These are phyloP conservation scores for Guyanaporus albipodus DNA, from an alignment of 768 basidiomycete genomes.

Conservation along the genomic window DNA sequence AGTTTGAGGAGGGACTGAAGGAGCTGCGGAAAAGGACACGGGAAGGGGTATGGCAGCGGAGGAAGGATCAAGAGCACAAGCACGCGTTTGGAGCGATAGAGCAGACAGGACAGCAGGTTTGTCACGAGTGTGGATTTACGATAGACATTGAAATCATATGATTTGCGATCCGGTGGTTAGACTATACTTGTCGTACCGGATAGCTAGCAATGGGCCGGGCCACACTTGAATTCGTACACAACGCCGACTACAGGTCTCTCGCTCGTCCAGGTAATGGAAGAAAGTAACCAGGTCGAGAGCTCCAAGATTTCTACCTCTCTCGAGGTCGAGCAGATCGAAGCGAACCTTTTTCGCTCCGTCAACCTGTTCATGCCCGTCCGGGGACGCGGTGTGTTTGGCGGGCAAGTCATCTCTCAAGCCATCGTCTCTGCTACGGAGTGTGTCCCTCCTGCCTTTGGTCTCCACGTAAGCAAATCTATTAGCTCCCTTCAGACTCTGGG, in stretches of 20 bases:
- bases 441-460: constrained; percentile 57
- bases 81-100: constrained; percentile 73
- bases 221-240: no score
- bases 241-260: background rate
- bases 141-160: constrained; percentile 84
- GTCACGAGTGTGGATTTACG: constrained; percentile 87
- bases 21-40: constrained; percentile 83
- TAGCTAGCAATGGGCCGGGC: no score
- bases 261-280: no score
- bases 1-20: constrained; percentile 86
- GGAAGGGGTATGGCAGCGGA: constrained; percentile 85
- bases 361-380: constrained; percentile 59
- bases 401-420: constrained; percentile 88
- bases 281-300: constrained; percentile 53
- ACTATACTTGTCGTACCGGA: no score
- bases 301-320: constrained; percentile 68
- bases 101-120: constrained; percentile 62
- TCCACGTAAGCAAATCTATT: constrained; percentile 56
- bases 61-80: constrained; percentile 83
- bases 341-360: constrained; percentile 75
- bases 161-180: no score
- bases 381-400: constrained; percentile 78
- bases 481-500: background rate
- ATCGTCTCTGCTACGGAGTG: constrained; percentile 76
- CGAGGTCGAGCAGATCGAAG: constrained; percentile 75